Evolutionary conservation across 176 grass and related monocot species (phyloP).

Genomic region (Avena sativa): DNA sequence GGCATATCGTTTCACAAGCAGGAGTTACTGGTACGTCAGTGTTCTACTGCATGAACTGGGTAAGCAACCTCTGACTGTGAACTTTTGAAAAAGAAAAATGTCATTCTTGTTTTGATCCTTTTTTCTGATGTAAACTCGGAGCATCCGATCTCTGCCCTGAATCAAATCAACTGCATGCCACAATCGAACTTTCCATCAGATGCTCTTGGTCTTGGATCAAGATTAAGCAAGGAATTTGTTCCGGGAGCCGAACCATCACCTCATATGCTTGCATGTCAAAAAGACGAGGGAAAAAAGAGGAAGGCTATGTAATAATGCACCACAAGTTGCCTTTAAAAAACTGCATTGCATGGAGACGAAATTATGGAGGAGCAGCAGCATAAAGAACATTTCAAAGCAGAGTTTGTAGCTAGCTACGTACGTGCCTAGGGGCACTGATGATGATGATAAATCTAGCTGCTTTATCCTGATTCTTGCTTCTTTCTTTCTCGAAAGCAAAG

Average conservation of each 20-base stretch:
- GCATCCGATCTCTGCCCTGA: constrained; percentile 29
- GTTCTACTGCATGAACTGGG: not conserved
- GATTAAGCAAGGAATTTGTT: constrained; percentile 54
- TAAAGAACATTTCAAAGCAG: constrained; percentile 48
- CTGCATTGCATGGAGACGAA: constrained; percentile 2
- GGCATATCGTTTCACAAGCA: not conserved
- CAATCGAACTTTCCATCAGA: not conserved
- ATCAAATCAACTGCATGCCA: constrained; percentile 18
- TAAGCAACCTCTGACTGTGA: not conserved
- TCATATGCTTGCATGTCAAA: constrained; percentile 25
- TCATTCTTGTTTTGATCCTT: not conserved
- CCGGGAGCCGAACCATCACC: constrained; percentile 23
- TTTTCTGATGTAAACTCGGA: constrained; percentile 17
- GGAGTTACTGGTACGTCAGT: not conserved
- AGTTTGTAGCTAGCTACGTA: constrained; percentile 37
- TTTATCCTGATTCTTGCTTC: constrained; percentile 53
- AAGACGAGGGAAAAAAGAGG: not conserved
- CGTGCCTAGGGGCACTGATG: constrained; percentile 35
- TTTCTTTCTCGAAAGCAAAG: constrained; percentile 28
- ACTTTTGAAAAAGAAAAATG: not conserved
- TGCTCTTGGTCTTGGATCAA: constrained; percentile 21
- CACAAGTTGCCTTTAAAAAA: no score
- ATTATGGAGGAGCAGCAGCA: constrained; percentile 29
- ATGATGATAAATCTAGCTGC: constrained; percentile 2
- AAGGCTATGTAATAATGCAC: not conserved